Base-by-base conservation (phyloP, 169 alveolate genomes). In the Perkinsus olseni region DNA sequence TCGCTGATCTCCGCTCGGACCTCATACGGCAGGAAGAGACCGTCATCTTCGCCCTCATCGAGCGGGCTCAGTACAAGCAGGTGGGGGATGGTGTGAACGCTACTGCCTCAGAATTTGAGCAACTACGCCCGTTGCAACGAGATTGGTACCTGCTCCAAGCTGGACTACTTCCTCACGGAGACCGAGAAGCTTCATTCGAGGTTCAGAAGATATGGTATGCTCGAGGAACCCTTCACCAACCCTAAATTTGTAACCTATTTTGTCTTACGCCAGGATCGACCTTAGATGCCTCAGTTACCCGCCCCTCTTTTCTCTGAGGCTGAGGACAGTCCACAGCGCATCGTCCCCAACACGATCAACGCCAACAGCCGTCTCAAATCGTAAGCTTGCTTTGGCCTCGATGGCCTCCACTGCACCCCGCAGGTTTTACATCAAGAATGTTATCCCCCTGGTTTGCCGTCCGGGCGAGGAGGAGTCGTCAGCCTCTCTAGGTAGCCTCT, bases 11-110 rank as follows among this genome's bases (percentile, higher is more conserved):
- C 74, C 48, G 92, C 13, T 24, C 38, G 37, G 92, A 91, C 34
- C 92, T 91, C 1, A 91, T 91, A 6, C 92, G 92, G 39, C 92
- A 38, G 20, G 92, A 91, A 62, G 92, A 91, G 92, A 91, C 92
- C 38, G 36, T 91, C 50, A 91, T 91, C 20, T 91, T 91, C 20
- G 92, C 92, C 21, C 92, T 91, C 74, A 91, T 91, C 24, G 92
- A 91, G 20, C 24, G 92, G 3, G 92, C 92, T 8, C 92, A 91
- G 36, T 38, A 24, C 62, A 40, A 62, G 82, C 82, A 62, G 82
- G 82, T 62, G 17, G 31, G 82, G 31, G 28, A n/a, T n/a, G n/a
- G n/a, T n/a, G n/a, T n/a, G n/a, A n/a, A n/a, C n/a, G n/a, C n/a
- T n/a, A n/a, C n/a, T n/a, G n/a, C n/a, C n/a, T n/a, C 82, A 62